Evolutionary conservation across 164 flowering plant genomes (phyloP), one percentile per base, ranked within the genome.

Genomic region (Echeveria elegans): DNA sequence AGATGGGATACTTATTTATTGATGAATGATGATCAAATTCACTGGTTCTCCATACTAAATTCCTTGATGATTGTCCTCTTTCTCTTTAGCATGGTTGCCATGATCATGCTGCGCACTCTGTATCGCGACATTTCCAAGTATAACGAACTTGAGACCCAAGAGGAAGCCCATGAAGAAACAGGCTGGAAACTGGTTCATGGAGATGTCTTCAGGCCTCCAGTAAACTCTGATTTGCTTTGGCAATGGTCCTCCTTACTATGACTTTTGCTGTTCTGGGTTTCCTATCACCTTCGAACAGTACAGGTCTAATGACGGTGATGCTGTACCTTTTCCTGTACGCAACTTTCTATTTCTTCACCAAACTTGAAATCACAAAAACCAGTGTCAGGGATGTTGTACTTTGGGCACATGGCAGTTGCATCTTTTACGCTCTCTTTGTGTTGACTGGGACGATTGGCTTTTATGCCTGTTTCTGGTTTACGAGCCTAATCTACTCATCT

Each of bases 111-210:
- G 41, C 66, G 66, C 38, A 63, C 66, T 37, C 41, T 63, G 15
- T 63, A 63, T n/a, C 66, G 66, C 37, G 66, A 63, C 47, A 63
- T 63, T 40, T 63, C 66, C 43, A 63, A 63, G 66, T 63, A 63
- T 36, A 63, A 63, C 37, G 66, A 63, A 32, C 66, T 63, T 63
- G 66, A 63, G 29, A 63, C 66, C 47, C 66, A 63, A 63, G 66
- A 63, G 45, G 66, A 63, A 63, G 66, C 66, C 45, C 66, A 63
- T 24, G 66, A 63, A 40, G 66, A 63, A 63, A 63, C 66, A n/a
- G 66, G 66, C 37, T 34, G 37, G 37, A 34, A 34, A 34, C 7
- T 34, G 37, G 37, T 34, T 34, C 37, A 34, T 34, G 37, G 37
- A 34, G 37, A 34, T 7, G 37, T 34, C 37, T 34, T 34, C 37